Evolutionary conservation across 2,329 filamentous ascomycete genomes (phyloP), one percentile per base, ranked within the genome.

Genomic region (Epichloe gansuensis): DNA sequence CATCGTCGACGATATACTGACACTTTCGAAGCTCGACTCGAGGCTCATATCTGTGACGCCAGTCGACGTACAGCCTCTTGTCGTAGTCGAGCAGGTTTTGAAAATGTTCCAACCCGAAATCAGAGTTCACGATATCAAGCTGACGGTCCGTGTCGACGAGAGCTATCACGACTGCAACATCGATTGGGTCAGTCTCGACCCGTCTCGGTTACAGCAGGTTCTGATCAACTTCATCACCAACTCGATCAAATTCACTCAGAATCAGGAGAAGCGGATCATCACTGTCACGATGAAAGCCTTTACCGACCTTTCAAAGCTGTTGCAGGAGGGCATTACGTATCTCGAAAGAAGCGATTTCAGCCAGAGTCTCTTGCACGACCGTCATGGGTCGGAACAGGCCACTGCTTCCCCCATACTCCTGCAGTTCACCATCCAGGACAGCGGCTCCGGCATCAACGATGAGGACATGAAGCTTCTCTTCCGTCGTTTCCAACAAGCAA

Each of bases 51-150:
- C 83, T 41, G 82, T 88, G 2, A 84, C 83, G 2, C 84, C 84
- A 0, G 77, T 87, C 4, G 77, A 84, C 53, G 78, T 82, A 1
- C 82, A 86, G 59, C 84, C 84, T 43, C 42, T 50, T 0, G 66
- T 85, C 15, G 78, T 87, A 6, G 80, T 87, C 4, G 77, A 84
- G 56, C 73, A 81, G 42, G 82, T 83, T 1, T 66, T 88, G 46
- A 87, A 86, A 63, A 88, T 90, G 80, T 89, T 89, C 59, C 84
- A 89, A 65, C 75, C 83, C 11, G 85, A 90, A 62, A 67, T 90
- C 9, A 75, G 79, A 46, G 81, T 81, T 8, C 84, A 86, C 52
- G 80, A 81, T 41, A 89, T 90, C 54, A 74, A 78, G 48, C 78
- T 88, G 65, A 75, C 81, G 35, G 85, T 89, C 57, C 72, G 74